Percentiles rank a stretch among this genome's conserved stretches.
Evolutionary conservation across 768 basidiomycete species (phyloP).

Genomic region (Rhizopogon rudus): DNA sequence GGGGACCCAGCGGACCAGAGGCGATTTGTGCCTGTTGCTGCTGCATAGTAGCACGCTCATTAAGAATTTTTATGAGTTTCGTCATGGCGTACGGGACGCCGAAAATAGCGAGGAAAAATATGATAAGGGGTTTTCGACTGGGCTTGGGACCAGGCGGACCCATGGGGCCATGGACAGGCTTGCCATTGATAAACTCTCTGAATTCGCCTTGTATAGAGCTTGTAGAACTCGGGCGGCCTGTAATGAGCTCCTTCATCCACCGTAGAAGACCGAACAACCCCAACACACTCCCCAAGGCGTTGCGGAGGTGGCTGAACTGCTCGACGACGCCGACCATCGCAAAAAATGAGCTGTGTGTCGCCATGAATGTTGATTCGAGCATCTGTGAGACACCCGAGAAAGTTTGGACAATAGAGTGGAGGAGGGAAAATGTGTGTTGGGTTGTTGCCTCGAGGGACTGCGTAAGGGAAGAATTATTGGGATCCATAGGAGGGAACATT

Average conservation of each 20-base stretch:
- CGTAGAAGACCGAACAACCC: constrained; percentile 86
- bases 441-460: constrained; percentile 89
- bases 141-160: constrained; percentile 47
- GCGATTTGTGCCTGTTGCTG: constrained; percentile 36
- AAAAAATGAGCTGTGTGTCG: constrained; percentile 92
- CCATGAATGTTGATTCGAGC: constrained; percentile 97
- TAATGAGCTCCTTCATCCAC: constrained; percentile 71
- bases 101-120: constrained; percentile 91
- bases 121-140: constrained; percentile 83
- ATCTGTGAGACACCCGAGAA: constrained; percentile 95
- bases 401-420: constrained; percentile 94
- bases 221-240: constrained; percentile 36
- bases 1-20: constrained; percentile 37
- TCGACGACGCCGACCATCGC: constrained; percentile 97
- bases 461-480: constrained; percentile 61
- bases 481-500: constrained; percentile 38
- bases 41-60: constrained; percentile 52
- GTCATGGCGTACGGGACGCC: constrained; percentile 94
- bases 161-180: constrained; percentile 47
- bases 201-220: constrained; percentile 60
- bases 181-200: constrained; percentile 67
- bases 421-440: constrained; percentile 85
- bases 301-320: constrained; percentile 86
- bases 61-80: constrained; percentile 75
- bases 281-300: constrained; percentile 90